Conservation (phyloP, 2,329 filamentous ascomycete genomes). For the Arthrinium phaeospermum region DNA sequence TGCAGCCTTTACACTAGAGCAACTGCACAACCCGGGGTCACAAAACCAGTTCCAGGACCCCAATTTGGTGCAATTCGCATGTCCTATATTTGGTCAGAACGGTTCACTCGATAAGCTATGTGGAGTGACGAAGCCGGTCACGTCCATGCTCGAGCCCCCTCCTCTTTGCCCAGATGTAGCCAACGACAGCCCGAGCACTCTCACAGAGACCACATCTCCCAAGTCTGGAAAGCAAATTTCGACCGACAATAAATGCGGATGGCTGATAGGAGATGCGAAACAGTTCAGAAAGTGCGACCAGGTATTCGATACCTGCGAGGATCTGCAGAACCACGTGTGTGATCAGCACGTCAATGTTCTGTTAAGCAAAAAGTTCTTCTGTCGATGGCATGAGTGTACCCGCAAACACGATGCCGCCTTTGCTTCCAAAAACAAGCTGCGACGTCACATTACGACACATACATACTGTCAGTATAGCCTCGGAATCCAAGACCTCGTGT, state of each 20-base stretch:
- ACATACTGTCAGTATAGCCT: constrained; percentile 33
- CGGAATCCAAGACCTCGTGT: neutral
- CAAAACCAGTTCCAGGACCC: constrained; percentile 25
- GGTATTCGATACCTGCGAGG: constrained; percentile 30
- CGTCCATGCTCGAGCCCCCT: constrained; percentile 24
- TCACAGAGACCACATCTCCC: constrained; percentile 19
- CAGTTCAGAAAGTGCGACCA: constrained; percentile 29
- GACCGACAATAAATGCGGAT: constrained; percentile 32
- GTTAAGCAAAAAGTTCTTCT: constrained; percentile 37
- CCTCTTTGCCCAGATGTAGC: neutral
- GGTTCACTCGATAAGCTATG: constrained; percentile 22
- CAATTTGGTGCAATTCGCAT: constrained; percentile 26
- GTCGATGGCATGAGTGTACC: constrained; percentile 38
- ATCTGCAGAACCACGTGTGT: constrained; percentile 37
- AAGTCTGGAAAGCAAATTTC: neutral
- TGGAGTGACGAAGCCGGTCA: constrained; percentile 19
- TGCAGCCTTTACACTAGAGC: constrained; percentile 35
- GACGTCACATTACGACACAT: constrained; percentile 41
- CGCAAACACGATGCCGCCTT: constrained; percentile 35
- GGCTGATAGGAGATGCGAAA: constrained; percentile 27
- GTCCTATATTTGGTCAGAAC: constrained; percentile 24
- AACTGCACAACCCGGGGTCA: constrained; percentile 33
- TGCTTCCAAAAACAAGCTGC: constrained; percentile 39
- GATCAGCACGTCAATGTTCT: constrained; percentile 32
- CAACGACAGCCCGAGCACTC: constrained; percentile 20